These are phyloP conservation scores for Drosera spatulata DNA, from an alignment of 179 eudicot species.

Conservation along the genomic window DNA sequence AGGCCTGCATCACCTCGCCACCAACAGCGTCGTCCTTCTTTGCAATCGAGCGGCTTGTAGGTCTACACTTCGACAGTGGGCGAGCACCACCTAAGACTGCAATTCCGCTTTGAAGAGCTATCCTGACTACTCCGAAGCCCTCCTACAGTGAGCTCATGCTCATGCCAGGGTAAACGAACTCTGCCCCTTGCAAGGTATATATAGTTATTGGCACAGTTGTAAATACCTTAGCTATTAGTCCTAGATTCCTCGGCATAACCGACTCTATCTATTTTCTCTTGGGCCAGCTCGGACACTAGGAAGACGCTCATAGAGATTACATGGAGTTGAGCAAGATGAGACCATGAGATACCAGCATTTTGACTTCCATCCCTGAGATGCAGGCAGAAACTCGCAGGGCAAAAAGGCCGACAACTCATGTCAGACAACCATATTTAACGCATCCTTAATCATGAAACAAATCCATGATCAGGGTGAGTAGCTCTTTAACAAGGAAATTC, in stretches of 20 bases:
- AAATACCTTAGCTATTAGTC: no score
- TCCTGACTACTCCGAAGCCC: slow-evolving; percentile 6
- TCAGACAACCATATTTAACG: no score
- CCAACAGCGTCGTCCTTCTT: slow-evolving; percentile 6
- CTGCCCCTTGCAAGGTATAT: no score
- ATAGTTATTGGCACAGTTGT: no score
- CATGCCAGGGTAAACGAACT: no score
- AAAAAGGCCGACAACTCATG: neutral
- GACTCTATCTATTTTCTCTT: no score
- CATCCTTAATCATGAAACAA: no score
- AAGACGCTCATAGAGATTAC: neutral
- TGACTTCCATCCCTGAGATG: neutral
- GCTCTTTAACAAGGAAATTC: no score
- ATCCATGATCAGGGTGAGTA: no score
- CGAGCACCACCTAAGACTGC: slow-evolving; percentile 5
- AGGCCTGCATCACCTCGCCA: slow-evolving; percentile 7
- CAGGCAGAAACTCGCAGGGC: neutral
- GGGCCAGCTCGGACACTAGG: neutral
- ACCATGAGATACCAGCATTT: neutral
- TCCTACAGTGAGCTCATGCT: neutral
- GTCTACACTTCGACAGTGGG: slow-evolving; percentile 7
- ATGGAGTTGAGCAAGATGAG: neutral
- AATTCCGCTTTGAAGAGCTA: slow-evolving; percentile 9
- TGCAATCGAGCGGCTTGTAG: slow-evolving; percentile 11
- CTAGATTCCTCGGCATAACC: no score